Percentiles rank a stretch among this genome's conserved stretches.
Conservation (phyloP, 2,329 filamentous ascomycete species). For the Trichoderma sp. region DNA sequence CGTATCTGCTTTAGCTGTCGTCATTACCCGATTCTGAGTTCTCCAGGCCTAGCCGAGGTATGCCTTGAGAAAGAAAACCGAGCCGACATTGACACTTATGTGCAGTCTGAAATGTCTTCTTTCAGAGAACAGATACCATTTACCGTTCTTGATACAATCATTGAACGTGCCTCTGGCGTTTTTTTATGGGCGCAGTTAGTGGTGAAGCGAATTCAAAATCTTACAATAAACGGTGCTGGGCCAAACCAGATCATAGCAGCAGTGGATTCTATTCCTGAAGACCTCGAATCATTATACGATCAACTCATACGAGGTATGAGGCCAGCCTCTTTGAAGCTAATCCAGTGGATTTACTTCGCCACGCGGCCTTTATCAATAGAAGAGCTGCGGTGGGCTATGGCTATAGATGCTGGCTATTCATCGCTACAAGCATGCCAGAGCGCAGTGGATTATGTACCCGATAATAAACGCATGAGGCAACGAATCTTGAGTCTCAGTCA, state of each 20-base stretch:
- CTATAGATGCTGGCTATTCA: conserved; percentile 30
- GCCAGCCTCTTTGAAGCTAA: conserved; percentile 30
- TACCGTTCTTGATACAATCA: conserved; percentile 30
- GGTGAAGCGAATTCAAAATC: conserved; percentile 11
- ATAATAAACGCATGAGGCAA: conserved; percentile 27
- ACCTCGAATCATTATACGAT: conserved; percentile 33
- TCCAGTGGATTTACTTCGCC: conserved; percentile 41
- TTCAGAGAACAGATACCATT: neutral
- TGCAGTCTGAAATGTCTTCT: conserved; percentile 30
- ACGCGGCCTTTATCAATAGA: conserved; percentile 30
- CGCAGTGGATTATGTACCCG: conserved; percentile 26
- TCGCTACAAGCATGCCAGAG: conserved; percentile 30
- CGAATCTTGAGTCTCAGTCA: conserved; percentile 32
- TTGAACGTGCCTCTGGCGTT: conserved; percentile 34
- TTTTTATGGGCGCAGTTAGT: conserved; percentile 44
- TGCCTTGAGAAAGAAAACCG: conserved; percentile 37
- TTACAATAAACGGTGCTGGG: conserved; percentile 24
- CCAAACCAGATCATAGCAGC: conserved; percentile 29
- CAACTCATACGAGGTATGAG: conserved; percentile 30
- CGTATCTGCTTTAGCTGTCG: conserved; percentile 39
- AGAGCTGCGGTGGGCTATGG: conserved; percentile 39
- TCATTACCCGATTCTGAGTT: conserved; percentile 34
- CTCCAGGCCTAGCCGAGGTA: conserved; percentile 31
- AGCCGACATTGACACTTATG: conserved; percentile 36
- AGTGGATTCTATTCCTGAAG: conserved; percentile 30